Base-by-base conservation (phyloP, 139 green algal genomes). In the Eudorina sp. region DNA sequence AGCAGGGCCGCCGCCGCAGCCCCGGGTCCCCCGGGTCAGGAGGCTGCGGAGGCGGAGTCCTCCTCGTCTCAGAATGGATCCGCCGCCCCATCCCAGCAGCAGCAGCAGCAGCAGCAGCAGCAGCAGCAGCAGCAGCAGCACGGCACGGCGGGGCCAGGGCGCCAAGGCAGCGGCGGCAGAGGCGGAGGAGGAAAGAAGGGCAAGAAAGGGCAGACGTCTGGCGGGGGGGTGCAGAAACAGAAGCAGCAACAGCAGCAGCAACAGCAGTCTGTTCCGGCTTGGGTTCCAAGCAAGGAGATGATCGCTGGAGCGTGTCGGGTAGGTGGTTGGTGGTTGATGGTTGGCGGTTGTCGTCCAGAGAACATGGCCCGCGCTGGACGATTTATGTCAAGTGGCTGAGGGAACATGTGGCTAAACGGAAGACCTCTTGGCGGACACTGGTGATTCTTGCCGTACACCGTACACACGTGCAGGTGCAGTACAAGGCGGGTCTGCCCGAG, bases 251-350 rank as follows among this genome's bases (percentile, higher is more conserved):
- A 76, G 11, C 31, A 48, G 68, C 68, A 48, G 34, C 68, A 48
- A 25, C 70, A 58, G 41, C 70, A 4, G 14, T 4, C 73, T 1
- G 64, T 31, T 3, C 88, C 88, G 0, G 36, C 62, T 0, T 91
- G 88, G 88, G 79, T 81, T 25, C 88, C 85, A 9, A 68, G 66
- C 38, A 75, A 85, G 53, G 70, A 53, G 3, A 89, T 90, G 81
- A 84, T 92, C 38, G 78, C 84, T 3, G 66, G 36, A 9, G 85
- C 90, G 3, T 88, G 78, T 25, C 62, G 38, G 79, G 79, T 86
- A 38, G n/a, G 64, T 45, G 64, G 64, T 74, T 27, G 31, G 66
- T 46, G 34, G 48, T 25, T 68, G 4, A n/a, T n/a, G n/a, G n/a
- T n/a, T n/a, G n/a, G n/a, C n/a, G n/a, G n/a, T n/a, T n/a, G n/a